Conservation (phyloP, 371 early-diverging fungal genomes). For the Mortierella sp. region DNA sequence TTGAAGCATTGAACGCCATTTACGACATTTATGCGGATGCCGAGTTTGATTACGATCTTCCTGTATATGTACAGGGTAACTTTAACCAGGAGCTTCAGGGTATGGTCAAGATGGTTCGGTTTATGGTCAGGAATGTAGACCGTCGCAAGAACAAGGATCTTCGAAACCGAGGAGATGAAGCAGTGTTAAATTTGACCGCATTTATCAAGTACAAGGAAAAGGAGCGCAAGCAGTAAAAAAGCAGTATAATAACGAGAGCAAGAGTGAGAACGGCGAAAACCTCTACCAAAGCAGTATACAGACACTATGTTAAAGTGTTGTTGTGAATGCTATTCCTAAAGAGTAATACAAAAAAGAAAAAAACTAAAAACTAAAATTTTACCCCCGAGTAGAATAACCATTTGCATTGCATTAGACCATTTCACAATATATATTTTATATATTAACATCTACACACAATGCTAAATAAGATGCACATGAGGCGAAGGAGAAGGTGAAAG, state of each 20-base stretch:
- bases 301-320: no score
- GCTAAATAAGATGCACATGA: no score
- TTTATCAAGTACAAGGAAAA: conserved; percentile 89
- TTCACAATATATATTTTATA: no score
- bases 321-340: no score
- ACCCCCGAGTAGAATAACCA: no score
- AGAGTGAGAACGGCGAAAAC: neutral
- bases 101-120: conserved; percentile 61
- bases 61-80: conserved; percentile 82
- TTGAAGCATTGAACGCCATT: conserved; percentile 86
- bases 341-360: no score
- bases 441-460: no score
- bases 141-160: conserved; percentile 77
- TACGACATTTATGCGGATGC: conserved; percentile 92
- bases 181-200: conserved; percentile 80
- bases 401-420: no score
- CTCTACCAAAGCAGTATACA: no score
- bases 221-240: conserved; percentile 58
- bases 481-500: no score
- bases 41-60: conserved; percentile 85
- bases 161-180: conserved; percentile 87
- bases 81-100: conserved; percentile 72
- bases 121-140: conserved; percentile 74
- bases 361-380: no score
- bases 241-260: no score